Percentiles rank a stretch among this genome's conserved stretches.
Conservation (phyloP, 768 basidiomycete genomes). For the Phaeotremella skinneri region DNA sequence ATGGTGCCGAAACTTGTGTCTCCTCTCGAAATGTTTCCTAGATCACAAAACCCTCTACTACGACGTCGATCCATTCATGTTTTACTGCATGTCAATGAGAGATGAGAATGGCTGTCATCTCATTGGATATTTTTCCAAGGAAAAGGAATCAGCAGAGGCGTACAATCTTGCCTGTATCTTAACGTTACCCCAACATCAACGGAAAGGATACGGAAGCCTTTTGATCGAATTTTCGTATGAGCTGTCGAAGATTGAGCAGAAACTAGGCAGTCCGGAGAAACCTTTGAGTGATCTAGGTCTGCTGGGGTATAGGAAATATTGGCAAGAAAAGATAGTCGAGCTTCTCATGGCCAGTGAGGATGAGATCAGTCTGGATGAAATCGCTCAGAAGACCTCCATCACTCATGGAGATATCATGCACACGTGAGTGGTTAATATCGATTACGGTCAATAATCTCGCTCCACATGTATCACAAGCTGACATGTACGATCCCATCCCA, state of each 20-base stretch:
- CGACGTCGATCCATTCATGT: slow-evolving; percentile 99
- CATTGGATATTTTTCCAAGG: slow-evolving; percentile 98
- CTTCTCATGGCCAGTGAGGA: slow-evolving; percentile 69
- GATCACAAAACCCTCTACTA: slow-evolving; percentile 99
- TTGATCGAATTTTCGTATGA: slow-evolving; percentile 99
- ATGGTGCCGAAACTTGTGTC: slow-evolving; percentile 94
- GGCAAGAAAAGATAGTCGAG: slow-evolving; percentile 95
- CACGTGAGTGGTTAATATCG: slow-evolving; percentile 66
- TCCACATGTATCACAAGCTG: slow-evolving; percentile 1
- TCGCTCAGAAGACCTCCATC: slow-evolving; percentile 91
- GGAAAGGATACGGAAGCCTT: slow-evolving; percentile 90
- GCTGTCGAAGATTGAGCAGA: slow-evolving; percentile 91
- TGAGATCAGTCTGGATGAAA: slow-evolving; percentile 91
- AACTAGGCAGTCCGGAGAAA: slow-evolving; percentile 96
- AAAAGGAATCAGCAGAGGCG: slow-evolving; percentile 95
- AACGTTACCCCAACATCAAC: slow-evolving; percentile 96
- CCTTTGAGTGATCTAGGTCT: slow-evolving; percentile 92
- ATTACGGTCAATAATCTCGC: background rate
- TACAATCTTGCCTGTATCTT: slow-evolving; percentile 99
- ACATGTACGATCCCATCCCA: slow-evolving; percentile 11
- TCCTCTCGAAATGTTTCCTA: slow-evolving; percentile 95
- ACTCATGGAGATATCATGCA: slow-evolving; percentile 97
- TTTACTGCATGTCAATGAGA: slow-evolving; percentile 95
- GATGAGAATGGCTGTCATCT: slow-evolving; percentile 89
- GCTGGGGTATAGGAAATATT: slow-evolving; percentile 89